Evolutionary conservation across 176 grass and related monocot species (phyloP), one percentile per base, ranked within the genome.

Genomic region (Hsuehochloa calcarea): DNA sequence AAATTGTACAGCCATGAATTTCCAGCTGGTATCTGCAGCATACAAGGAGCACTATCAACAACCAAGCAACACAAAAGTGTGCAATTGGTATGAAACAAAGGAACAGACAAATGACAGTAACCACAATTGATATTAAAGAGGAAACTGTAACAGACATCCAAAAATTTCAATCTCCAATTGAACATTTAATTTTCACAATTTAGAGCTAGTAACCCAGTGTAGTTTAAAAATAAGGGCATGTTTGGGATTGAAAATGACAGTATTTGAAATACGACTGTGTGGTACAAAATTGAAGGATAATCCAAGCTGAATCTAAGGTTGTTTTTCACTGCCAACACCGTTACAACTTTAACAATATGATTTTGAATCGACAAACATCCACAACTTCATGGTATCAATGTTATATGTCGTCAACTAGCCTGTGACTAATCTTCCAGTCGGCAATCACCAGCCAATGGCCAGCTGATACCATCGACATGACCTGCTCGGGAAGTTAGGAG

Each of bases 1-100:
- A 98, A 87, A 88, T 92, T 93, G 84, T 92, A 90, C 46, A 98
- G 75, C 96, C 96, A 98, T 60, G 95, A 92, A 75, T 87, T 95
- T 87, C 91, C 91, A 89, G 87, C 79, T 59, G 91, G 83, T 65
- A 73, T 70, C 96, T 98, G 86, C 17, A 69, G 82, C 46, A 70
- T 81, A 31, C 27, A 66, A 65, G 85, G 17, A 84, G 52, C 15
- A 67, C 55, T 80, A 76, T 79, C 65, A 90, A 85, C 63, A 38
- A 86, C 27, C 55, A 56, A 69, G 80, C 44, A 86, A 63, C 22
- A 78, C 9, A 72, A 38, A 79, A 71, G 19, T 49, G 47, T 5
- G 50, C 22, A 72, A 86, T 52, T 41, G 16, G 13, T 52, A 52
- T 37, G 44, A 65, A 84, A 65, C 43, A 41, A 52, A 59, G 25